Evolutionary conservation across 352 stramenopile species (phyloP), one percentile per base, ranked within the genome.

Genomic region (Phytopythium delawarense): DNA sequence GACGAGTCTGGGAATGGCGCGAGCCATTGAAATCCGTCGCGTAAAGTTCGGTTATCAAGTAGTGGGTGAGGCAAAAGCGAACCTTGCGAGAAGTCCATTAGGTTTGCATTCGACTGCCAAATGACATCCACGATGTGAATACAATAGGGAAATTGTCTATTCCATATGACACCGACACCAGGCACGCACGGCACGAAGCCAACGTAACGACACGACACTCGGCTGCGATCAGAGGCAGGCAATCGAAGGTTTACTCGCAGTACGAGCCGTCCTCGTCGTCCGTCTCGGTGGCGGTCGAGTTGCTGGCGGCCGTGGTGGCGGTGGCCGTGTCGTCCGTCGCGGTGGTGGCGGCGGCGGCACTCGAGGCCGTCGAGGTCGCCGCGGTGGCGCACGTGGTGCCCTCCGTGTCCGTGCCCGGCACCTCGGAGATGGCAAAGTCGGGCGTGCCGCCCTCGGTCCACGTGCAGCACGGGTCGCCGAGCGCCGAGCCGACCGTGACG

Each of bases 401-500:
- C 59, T 67, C 59, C 23, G 55, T 63, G 32, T 65, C 61, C 2
- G 57, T 63, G 44, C 56, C 66, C 23, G 67, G 70, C 39, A 74
- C 70, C 18, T 65, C 56, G 23, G 64, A 48, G 21, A 77, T 59
- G 34, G 67, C 66, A 48, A 72, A 76, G 30, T 78, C 65, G 1
- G 71, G 68, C 25, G 63, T 71, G 0, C 44, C 68, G 11, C 71
- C 71, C 60, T 73, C 63, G 45, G 62, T 67, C 71, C 71, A 78
- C 59, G 68, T 78, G 64, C 64, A 69, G 63, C 63, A 69, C 51
- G 63, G 63, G 46, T 69, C 63, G 13, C 63, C 63, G 54, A 78
- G 71, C 9, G 65, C 71, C 23, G 65, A 61, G 32, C 71, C 68
- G 34, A 69, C 71, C 35, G 68, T 76, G 67, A 74, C 81, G 16